Conservation (phyloP, 2,329 filamentous ascomycete species). For the Aspergillus tamarii region DNA sequence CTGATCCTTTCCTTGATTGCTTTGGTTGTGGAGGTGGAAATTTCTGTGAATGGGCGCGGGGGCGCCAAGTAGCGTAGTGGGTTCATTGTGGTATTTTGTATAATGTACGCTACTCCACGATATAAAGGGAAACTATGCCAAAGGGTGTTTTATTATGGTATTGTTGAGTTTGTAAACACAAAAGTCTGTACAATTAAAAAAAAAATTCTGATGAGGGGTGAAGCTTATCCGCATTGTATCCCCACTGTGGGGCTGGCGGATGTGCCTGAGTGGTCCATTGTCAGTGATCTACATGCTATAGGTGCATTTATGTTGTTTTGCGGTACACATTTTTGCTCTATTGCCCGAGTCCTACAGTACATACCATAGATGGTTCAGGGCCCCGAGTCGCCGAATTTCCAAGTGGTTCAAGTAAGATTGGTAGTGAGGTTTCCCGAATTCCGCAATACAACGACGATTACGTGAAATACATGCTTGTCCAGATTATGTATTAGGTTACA, state of each 20-base stretch:
- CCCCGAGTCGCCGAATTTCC: too few relatives aligned
- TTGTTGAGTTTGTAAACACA: background rate
- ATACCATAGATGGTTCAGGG: background rate
- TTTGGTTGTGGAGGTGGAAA: conserved; percentile 12
- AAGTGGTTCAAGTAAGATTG: too few relatives aligned
- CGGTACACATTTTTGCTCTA: background rate
- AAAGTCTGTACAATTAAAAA: background rate
- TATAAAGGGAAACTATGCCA: background rate
- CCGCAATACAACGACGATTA: background rate
- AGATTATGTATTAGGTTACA: background rate
- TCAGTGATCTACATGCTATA: background rate
- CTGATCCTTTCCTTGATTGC: conserved; percentile 13
- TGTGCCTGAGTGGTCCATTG: background rate
- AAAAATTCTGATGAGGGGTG: background rate
- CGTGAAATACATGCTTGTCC: background rate
- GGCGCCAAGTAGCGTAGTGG: conserved; percentile 19
- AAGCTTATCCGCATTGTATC: background rate
- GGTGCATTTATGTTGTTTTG: background rate
- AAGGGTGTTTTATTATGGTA: background rate
- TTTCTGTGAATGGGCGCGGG: conserved; percentile 11
- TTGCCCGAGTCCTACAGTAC: background rate
- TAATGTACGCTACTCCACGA: background rate
- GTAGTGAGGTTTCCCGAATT: too few relatives aligned
- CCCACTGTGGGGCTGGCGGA: background rate
- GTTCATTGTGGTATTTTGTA: conserved; percentile 9